These are phyloP conservation scores for Monosporascus sp. DNA, from an alignment of 2,329 filamentous ascomycete genomes.

Conservation along the genomic window DNA sequence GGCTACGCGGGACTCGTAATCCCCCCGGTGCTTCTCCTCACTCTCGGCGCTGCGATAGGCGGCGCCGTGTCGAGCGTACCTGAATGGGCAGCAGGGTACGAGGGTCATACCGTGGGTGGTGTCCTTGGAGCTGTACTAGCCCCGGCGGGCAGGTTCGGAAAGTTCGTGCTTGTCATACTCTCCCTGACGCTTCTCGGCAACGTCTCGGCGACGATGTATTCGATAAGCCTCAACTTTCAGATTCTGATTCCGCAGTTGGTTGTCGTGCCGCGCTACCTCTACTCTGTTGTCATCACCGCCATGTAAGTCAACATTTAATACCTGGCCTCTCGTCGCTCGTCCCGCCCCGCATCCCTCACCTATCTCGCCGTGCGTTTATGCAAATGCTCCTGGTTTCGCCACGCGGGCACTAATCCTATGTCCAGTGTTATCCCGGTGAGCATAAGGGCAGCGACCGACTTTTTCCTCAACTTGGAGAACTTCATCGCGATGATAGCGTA, in stretches of 20 bases:
- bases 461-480: conserved; percentile 54
- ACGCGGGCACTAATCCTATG: too few species aligned
- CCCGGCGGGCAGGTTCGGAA: conserved; percentile 55
- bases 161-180: conserved; percentile 56
- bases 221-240: conserved; percentile 61
- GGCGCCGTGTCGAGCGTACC: conserved; percentile 52
- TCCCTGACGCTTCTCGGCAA: conserved; percentile 56
- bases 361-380: too few species aligned
- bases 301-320: conserved; percentile 24
- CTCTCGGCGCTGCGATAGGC: conserved; percentile 59
- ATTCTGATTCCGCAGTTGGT: conserved; percentile 53
- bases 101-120: conserved; percentile 50
- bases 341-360: too few species aligned
- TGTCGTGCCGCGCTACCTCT: conserved; percentile 52
- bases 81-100: conserved; percentile 50
- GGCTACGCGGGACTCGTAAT: conserved; percentile 50
- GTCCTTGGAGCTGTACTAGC: conserved; percentile 56
- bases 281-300: conserved; percentile 51
- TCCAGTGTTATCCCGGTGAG: conserved; percentile 49
- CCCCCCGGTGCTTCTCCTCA: conserved; percentile 56
- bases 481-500: conserved; percentile 54
- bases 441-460: conserved; percentile 49
- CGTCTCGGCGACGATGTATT: conserved; percentile 55
- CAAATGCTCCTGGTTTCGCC: too few species aligned
- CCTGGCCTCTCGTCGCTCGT: neutral